phyloP scores from a whole-genome alignment of 75 land plant genomes.

The Sequoia sempervirens region DNA sequence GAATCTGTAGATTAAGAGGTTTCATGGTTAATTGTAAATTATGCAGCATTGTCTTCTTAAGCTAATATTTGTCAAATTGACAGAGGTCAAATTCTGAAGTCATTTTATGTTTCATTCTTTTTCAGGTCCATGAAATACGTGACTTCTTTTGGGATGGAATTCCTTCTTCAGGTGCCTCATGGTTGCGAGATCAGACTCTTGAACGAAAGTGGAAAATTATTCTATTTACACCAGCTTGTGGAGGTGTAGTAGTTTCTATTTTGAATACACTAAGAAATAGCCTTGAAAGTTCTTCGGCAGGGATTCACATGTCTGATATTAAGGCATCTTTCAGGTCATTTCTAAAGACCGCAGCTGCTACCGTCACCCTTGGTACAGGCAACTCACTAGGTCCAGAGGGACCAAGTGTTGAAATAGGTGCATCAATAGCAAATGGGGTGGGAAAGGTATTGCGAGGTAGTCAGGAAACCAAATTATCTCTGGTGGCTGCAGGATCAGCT shows the following conservation, averaged over 20 bases:
- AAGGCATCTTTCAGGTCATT: constrained; percentile 42
- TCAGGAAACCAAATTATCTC: constrained; percentile 52
- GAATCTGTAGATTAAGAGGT: neutral
- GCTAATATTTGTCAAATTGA: neutral
- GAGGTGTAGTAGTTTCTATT: constrained; percentile 73
- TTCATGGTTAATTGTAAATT: neutral
- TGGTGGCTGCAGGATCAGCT: constrained; percentile 93
- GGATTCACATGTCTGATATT: constrained; percentile 11
- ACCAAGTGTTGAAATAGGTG: constrained; percentile 95
- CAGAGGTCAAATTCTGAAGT: neutral
- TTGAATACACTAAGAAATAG: constrained; percentile 45
- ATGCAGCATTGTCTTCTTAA: neutral
- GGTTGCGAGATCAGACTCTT: constrained; percentile 78
- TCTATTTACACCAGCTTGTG: constrained; percentile 68
- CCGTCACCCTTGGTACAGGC: constrained; percentile 92
- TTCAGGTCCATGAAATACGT: constrained; percentile 84
- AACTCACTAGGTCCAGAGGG: constrained; percentile 98
- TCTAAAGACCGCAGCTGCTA: constrained; percentile 80
- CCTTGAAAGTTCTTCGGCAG: constrained; percentile 12
- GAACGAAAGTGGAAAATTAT: constrained; percentile 56
- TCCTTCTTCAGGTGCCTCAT: constrained; percentile 75
- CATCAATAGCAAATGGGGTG: constrained; percentile 81
- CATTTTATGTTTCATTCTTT: neutral
- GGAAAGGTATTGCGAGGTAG: constrained; percentile 49
- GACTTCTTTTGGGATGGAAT: constrained; percentile 88